These are phyloP conservation scores for Macrophomina tecta DNA, from an alignment of 2,329 filamentous ascomycete species.

Conservation along the genomic window DNA sequence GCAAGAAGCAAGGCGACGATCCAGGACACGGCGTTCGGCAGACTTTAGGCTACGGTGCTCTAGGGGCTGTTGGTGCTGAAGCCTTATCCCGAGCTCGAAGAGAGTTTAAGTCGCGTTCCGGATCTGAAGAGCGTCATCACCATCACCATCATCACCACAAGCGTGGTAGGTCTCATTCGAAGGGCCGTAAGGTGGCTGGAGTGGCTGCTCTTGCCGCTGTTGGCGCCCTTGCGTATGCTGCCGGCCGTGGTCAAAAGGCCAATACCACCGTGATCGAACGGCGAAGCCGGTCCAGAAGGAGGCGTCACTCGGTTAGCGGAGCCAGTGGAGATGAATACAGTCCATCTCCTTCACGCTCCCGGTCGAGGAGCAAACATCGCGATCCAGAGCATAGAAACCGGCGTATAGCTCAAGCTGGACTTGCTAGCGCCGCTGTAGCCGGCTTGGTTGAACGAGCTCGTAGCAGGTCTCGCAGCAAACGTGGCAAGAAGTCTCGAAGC, in stretches of 20 bases:
- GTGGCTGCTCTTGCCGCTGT: slow-evolving; percentile 66
- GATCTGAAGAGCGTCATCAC: slow-evolving; percentile 44
- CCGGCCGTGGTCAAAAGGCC: slow-evolving; percentile 54
- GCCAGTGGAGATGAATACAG: slow-evolving; percentile 35
- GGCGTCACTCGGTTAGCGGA: slow-evolving; percentile 41
- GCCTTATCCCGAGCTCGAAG: slow-evolving; percentile 59
- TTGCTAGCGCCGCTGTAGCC: slow-evolving; percentile 67
- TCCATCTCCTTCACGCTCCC: slow-evolving; percentile 43
- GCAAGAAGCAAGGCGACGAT: slow-evolving; percentile 62
- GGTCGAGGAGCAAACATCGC: slow-evolving; percentile 51
- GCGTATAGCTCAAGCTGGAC: slow-evolving; percentile 65
- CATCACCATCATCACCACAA: slow-evolving; percentile 37
- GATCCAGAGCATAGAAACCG: slow-evolving; percentile 61
- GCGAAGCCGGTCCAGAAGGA: slow-evolving; percentile 53
- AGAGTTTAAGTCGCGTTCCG: slow-evolving; percentile 54
- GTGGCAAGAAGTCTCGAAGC: slow-evolving; percentile 57
- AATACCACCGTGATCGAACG: slow-evolving; percentile 54
- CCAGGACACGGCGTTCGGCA: slow-evolving; percentile 58
- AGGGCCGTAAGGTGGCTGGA: slow-evolving; percentile 61
- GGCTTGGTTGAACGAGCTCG: slow-evolving; percentile 64
- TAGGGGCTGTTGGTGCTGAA: slow-evolving; percentile 67
- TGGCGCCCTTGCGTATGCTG: slow-evolving; percentile 63
- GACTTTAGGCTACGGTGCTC: slow-evolving; percentile 64
- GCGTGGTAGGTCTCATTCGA: slow-evolving; percentile 41
- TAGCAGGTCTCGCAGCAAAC: slow-evolving; percentile 62